Percentiles rank a stretch among this genome's conserved stretches.
Conservation (phyloP, 225 moss, liverwort and hornwort genomes). For the Thuidium tamariscinum region DNA sequence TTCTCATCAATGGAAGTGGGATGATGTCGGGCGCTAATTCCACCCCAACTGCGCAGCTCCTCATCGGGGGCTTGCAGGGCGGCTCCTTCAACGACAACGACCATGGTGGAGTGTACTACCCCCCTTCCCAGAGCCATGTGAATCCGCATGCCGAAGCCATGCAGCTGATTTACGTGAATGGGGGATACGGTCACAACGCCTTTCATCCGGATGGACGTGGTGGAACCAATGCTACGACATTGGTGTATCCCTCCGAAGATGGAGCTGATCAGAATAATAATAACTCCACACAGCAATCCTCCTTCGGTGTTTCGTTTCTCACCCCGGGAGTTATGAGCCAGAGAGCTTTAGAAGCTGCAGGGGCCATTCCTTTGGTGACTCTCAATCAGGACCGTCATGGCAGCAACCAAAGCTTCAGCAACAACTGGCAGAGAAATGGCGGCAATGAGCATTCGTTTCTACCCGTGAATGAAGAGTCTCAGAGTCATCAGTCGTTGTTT, state of each 20-base stretch:
- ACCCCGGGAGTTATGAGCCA: not conserved
- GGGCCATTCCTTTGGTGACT: conserved; percentile 11
- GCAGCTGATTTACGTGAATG: conserved; percentile 32
- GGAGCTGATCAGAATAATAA: not conserved
- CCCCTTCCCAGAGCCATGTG: conserved; percentile 9
- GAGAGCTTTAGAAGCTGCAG: conserved; percentile 3
- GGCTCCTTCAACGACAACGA: conserved; percentile 29
- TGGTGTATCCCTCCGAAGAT: not conserved
- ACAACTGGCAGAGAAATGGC: conserved; percentile 37
- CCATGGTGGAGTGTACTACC: conserved; percentile 18
- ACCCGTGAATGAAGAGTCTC: conserved; percentile 41
- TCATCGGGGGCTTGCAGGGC: conserved; percentile 39
- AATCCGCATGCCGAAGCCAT: conserved; percentile 15
- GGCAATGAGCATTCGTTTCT: conserved; percentile 62
- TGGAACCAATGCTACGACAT: not conserved
- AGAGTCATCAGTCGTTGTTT: conserved; percentile 30
- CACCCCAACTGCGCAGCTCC: conserved; percentile 24
- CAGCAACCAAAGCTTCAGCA: conserved; percentile 25
- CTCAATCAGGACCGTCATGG: not conserved
- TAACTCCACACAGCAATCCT: not conserved
- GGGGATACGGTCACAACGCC: not conserved
- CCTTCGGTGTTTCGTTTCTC: not conserved
- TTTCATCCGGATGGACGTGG: not conserved
- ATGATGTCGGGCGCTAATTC: conserved; percentile 1
- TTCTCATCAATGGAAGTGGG: conserved; percentile 20